Base-by-base conservation (phyloP, 768 basidiomycete species). In the Rhizopogon salebrosus region DNA sequence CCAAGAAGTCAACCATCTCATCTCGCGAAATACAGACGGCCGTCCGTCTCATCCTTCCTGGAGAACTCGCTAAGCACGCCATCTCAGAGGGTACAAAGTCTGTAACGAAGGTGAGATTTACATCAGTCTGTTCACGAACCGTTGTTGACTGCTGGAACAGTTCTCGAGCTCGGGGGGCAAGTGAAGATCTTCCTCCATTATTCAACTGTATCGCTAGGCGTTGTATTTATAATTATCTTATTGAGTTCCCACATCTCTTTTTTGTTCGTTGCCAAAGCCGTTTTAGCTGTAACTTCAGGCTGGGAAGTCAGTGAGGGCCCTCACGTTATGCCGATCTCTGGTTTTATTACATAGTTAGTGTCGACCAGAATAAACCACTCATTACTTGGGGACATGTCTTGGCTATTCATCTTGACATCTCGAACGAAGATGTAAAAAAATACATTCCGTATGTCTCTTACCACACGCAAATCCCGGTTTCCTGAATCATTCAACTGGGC, bases 1-100 rank as follows among this genome's bases (percentile, higher is more conserved):
- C 95, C 60, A 95, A 97, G 79, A 95, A 95, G 74, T 97, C 95
- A 7, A 98, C 95, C 31, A 98, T 98, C 69, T 97, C 95, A 37
- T 97, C 94, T 48, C 92, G 95, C 58, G 95, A 98, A 74, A 98
- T 98, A 61, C 95, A 98, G 72, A 98, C 95, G 35, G 83, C 94
- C 40, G 97, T 98, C 49, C 89, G 95, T 58, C 83, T 98, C 51
- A 95, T 99, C 71, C 87, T 99, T 23, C 94, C 95, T 61, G 93
- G 92, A 69, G 93, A 95, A 73, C 84, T 95, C 50, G 88, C 92
- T 64, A 95, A 95, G 79, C 67, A 68, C 31, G 67, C 68, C 3
- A 68, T 68, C 41, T 95, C 91, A 49, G 92, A 95, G 75, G 94
- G 94, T 49, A 95, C 91, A 56, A 93, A 93, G 74, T 88, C 87